Evolutionary conservation across 225 moss, liverwort and hornwort genomes (phyloP), one percentile per base, ranked within the genome.

Genomic region (Pseudoscleropodium purum): DNA sequence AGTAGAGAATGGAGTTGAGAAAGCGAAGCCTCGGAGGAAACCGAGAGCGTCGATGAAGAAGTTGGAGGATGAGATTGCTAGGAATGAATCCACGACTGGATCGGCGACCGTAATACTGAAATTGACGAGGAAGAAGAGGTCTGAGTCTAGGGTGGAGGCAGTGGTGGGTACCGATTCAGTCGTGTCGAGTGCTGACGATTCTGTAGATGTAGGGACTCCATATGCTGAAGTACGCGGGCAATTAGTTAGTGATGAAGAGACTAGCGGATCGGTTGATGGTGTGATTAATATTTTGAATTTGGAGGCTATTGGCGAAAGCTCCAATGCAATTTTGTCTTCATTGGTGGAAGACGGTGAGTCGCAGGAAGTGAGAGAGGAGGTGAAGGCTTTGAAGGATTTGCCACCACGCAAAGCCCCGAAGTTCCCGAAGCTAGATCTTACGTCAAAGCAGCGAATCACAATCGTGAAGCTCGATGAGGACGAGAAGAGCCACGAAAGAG

Each of bases 31-130:
- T n/a, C 89, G 85, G 87, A 89, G 89, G 79, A 94, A 89, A 90
- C 87, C 91, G n/a, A 85, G 85, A 87, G 85, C 78, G 75, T 66
- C 91, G 61, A 91, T 94, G 94, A 91, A 90, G 92, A 87, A 89
- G 57, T 87, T 92, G 66, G 94, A 91, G 91, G 64, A 90, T 36
- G 94, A 94, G 90, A 94, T 94, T 74, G 92, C 92, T 34, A 90
- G 60, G 56, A 94, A 91, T 79, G 94, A 94, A 41, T 87, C 70
- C 11, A 57, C 70, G 67, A 91, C 52, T 49, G 92, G 72, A 75
- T 87, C 82, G 20, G 51, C 52, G 41, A 45, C 75, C 54, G 81
- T 78, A 47, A 87, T 85, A 73, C 68, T 89, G 75, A 84, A 81
- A 90, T n/a, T 89, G 88, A 81, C 87, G 76, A 73, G 76, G 91